A percentile compares a stretch with the other conserved stretches of the same genome.
Conservation (phyloP, 1,284 basidiomycete species). For the Quambalaria eucalypti region DNA sequence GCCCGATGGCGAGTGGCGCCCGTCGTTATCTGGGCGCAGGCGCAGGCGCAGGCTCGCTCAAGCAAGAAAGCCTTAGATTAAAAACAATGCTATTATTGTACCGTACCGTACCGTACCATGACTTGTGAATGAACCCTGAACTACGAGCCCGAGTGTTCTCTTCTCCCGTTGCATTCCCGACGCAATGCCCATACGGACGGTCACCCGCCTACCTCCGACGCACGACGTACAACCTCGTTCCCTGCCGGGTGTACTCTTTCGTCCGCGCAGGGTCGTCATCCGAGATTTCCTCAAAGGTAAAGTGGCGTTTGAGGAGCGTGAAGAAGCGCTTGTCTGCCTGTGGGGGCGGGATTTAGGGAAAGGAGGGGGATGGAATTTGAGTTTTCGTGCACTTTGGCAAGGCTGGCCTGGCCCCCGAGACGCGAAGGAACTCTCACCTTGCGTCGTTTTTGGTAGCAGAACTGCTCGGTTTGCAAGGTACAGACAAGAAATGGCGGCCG, state of each 20-base stretch:
- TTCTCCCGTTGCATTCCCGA: too few relatives aligned
- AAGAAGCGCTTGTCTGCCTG: slow-evolving; percentile 91
- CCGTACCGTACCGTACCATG: too few relatives aligned
- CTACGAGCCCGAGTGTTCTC: too few relatives aligned
- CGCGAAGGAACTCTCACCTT: slow-evolving; percentile 66
- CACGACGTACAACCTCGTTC: slow-evolving; percentile 33
- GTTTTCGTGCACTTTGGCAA: neutral
- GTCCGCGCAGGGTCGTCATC: slow-evolving; percentile 29
- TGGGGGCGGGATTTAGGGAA: slow-evolving; percentile 39
- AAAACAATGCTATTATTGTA: too few relatives aligned
- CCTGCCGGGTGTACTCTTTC: slow-evolving; percentile 26
- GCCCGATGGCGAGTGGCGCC: too few relatives aligned
- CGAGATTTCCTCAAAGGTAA: slow-evolving; percentile 63
- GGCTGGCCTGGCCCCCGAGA: too few relatives aligned
- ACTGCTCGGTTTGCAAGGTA: slow-evolving; percentile 46
- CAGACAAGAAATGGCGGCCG: neutral
- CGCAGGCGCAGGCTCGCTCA: too few relatives aligned
- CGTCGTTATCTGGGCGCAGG: too few relatives aligned
- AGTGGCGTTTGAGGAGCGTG: slow-evolving; percentile 66
- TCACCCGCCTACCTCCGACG: too few relatives aligned
- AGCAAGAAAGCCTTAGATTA: too few relatives aligned
- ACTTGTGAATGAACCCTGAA: too few relatives aligned
- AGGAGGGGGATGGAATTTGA: slow-evolving; percentile 1
- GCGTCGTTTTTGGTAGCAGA: slow-evolving; percentile 87
- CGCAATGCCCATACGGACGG: too few relatives aligned